These are phyloP conservation scores for Barnettozyma vustinii DNA, from an alignment of 805 yeast genomes.

Conservation along the genomic window DNA sequence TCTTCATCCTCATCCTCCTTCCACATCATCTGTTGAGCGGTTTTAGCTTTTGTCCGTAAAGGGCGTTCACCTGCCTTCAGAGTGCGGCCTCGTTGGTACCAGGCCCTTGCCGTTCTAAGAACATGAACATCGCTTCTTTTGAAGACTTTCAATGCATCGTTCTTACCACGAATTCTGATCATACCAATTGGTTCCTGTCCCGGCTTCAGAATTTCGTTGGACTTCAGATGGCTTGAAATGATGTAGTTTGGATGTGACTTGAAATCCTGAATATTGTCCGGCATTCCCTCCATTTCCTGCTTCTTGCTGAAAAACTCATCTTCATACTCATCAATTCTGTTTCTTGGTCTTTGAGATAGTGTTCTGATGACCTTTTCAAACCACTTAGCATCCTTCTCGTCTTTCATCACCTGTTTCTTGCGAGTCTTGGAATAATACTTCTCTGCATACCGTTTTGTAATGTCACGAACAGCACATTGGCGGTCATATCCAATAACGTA, in stretches of 20 bases:
- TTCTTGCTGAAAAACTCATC: constrained; percentile 53
- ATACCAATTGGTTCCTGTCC: constrained; percentile 65
- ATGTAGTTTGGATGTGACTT: constrained; percentile 84
- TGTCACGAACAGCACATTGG: constrained; percentile 63
- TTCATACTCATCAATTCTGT: constrained; percentile 40
- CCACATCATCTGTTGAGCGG: constrained; percentile 18
- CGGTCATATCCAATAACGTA: constrained; percentile 78
- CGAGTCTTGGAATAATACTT: constrained; percentile 69
- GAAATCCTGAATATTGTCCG: constrained; percentile 76
- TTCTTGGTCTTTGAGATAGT: constrained; percentile 17
- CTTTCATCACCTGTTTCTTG: constrained; percentile 64
- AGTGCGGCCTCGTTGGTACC: constrained; percentile 80
- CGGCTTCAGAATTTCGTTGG: constrained; percentile 68
- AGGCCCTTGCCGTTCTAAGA: constrained; percentile 71
- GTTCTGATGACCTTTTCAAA: constrained; percentile 38
- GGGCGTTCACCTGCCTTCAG: constrained; percentile 69
- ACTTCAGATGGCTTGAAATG: constrained; percentile 65
- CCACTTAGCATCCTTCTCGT: constrained; percentile 52
- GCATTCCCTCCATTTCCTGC: constrained; percentile 78
- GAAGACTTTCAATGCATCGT: constrained; percentile 55
- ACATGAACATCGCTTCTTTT: constrained; percentile 57
- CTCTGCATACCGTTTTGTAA: constrained; percentile 77
- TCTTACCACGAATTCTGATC: constrained; percentile 42
- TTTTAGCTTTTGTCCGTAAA: constrained; percentile 39
- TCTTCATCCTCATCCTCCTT: constrained; percentile 32